phyloP scores from a whole-genome alignment of 2,329 filamentous ascomycete genomes.

The Pleurostoma richardsiae region DNA sequence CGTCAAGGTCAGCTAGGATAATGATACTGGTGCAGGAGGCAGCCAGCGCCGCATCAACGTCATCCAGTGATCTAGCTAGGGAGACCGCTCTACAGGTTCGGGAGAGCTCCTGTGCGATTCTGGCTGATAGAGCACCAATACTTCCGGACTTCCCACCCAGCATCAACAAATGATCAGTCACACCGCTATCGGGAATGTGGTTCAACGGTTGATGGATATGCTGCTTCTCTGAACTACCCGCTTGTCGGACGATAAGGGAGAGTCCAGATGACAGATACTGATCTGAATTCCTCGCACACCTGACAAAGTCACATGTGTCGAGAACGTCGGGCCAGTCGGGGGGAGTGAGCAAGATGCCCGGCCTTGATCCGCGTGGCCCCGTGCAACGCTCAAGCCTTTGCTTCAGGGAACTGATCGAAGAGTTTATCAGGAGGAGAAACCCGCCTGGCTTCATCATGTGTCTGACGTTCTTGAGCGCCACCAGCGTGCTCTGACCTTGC shows the following conservation, averaged over 20 bases:
- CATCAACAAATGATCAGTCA: constrained; percentile 22
- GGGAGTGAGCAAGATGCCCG: constrained; percentile 12
- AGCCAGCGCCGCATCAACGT: constrained; percentile 12
- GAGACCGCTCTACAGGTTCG: constrained; percentile 13
- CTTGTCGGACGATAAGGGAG: constrained; percentile 30
- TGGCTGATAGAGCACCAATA: constrained; percentile 10
- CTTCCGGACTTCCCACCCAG: constrained; percentile 17
- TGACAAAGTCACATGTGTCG: constrained; percentile 24
- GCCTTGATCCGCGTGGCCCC: background rate
- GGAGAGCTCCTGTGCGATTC: constrained; percentile 14
- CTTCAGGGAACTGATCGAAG: constrained; percentile 12
- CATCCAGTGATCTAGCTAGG: constrained; percentile 17
- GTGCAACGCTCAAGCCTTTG: constrained; percentile 10
- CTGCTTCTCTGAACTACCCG: constrained; percentile 16
- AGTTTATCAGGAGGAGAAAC: constrained; percentile 23
- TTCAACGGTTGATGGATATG: constrained; percentile 11
- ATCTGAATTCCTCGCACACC: constrained; percentile 21
- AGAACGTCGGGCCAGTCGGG: constrained; percentile 27
- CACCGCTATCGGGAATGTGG: background rate
- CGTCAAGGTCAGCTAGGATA: constrained; percentile 29
- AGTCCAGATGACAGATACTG: constrained; percentile 25
- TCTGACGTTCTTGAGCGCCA: constrained; percentile 10
- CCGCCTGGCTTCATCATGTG: constrained; percentile 20
- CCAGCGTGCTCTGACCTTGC: constrained; percentile 3
- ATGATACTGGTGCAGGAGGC: constrained; percentile 22